Conservation (phyloP, 2,329 filamentous ascomycete genomes). For the Ophiocordyceps robertsii region DNA sequence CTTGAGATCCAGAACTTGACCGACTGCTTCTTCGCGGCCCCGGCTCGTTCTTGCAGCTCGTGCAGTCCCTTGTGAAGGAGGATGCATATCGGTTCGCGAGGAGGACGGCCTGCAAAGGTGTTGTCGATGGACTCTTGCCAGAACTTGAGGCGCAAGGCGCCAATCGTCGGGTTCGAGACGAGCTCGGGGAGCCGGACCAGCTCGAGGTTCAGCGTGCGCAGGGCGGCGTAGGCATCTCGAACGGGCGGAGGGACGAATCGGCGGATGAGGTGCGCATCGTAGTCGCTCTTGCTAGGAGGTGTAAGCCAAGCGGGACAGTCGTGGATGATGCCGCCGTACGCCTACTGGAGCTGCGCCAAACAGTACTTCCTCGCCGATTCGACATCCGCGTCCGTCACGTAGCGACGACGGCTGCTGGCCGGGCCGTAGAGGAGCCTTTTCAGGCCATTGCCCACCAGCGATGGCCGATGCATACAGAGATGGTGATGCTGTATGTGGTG, state of each 20-base stretch:
- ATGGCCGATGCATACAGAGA: conserved; percentile 25
- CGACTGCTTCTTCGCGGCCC: conserved; percentile 28
- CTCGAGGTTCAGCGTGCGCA: conserved; percentile 88
- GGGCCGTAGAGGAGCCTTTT: conserved; percentile 17
- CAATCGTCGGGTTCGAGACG: conserved; percentile 77
- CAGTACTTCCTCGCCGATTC: conserved; percentile 41
- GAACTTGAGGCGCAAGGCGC: conserved; percentile 83
- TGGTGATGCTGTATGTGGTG: background rate
- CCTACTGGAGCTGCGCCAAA: conserved; percentile 36
- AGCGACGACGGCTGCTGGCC: conserved; percentile 24
- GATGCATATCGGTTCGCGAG: conserved; percentile 83
- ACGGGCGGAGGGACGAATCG: conserved; percentile 67
- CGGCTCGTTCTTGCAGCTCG: conserved; percentile 36
- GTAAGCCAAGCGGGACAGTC: conserved; percentile 3
- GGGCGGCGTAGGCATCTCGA: conserved; percentile 74
- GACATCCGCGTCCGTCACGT: conserved; percentile 37
- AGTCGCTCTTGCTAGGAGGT: conserved; percentile 61
- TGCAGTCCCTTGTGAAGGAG: conserved; percentile 62
- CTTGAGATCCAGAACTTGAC: conserved; percentile 64
- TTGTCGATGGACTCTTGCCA: conserved; percentile 78
- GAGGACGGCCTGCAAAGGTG: conserved; percentile 64
- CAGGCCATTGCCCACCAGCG: conserved; percentile 22
- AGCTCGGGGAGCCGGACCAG: conserved; percentile 81
- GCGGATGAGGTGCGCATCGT: conserved; percentile 74
- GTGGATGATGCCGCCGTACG: background rate